These are phyloP conservation scores for Thraustochytrium striatum DNA, from an alignment of 352 stramenopile genomes.

Conservation along the genomic window DNA sequence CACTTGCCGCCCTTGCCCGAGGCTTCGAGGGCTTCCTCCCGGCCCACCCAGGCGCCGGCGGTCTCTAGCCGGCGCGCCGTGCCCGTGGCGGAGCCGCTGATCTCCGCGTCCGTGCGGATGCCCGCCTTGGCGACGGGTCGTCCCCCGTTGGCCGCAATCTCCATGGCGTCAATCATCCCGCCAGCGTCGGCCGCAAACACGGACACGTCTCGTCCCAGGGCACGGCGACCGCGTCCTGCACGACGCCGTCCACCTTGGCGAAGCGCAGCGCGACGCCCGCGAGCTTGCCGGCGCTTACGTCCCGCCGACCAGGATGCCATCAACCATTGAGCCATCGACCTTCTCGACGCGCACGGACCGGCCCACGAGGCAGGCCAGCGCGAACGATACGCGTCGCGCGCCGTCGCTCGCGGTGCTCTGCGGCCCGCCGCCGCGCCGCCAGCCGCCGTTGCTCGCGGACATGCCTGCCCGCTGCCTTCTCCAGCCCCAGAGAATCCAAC, in stretches of 20 bases:
- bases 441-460: too few relatives aligned
- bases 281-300: background rate
- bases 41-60: slow-evolving; percentile 65
- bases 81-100: slow-evolving; percentile 60
- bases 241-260: slow-evolving; percentile 2
- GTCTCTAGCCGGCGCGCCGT: slow-evolving; percentile 53
- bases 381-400: slow-evolving; percentile 32
- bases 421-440: too few relatives aligned
- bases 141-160: slow-evolving; percentile 55
- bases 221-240: background rate
- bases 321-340: background rate
- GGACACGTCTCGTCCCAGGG: slow-evolving; percentile 45
- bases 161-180: slow-evolving; percentile 43
- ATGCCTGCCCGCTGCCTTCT: too few relatives aligned
- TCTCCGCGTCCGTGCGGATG: slow-evolving; percentile 81
- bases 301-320: slow-evolving; percentile 1
- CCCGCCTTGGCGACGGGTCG: slow-evolving; percentile 3
- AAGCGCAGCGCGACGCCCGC: background rate
- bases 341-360: slow-evolving; percentile 2
- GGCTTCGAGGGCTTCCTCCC: slow-evolving; percentile 60
- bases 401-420: too few relatives aligned
- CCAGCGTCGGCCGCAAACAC: slow-evolving; percentile 65
- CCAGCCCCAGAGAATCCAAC: too few relatives aligned
- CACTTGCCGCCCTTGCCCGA: slow-evolving; percentile 61
- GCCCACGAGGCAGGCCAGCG: slow-evolving; percentile 15